Evolutionary conservation across 768 basidiomycete genomes (phyloP).

Genomic region (Scleroderma citrinum): DNA sequence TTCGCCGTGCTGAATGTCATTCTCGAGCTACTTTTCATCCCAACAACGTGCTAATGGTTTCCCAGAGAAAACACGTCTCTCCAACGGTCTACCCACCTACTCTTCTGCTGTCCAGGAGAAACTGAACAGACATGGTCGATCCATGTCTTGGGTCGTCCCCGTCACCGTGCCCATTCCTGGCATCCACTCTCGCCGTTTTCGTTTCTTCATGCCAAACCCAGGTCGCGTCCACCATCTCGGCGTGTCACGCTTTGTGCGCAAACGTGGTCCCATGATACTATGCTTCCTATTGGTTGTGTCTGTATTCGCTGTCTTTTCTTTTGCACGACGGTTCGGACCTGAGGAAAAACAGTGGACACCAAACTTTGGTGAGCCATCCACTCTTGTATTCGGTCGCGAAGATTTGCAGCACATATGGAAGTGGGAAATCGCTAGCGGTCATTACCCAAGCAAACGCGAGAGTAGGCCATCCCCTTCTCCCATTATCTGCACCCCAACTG

Average conservation of each 20-base stretch:
- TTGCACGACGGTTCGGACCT: constrained; percentile 56
- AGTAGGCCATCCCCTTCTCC: constrained; percentile 44
- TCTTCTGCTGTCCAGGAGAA: constrained; percentile 66
- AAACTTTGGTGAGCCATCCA: constrained; percentile 55
- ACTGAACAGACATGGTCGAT: constrained; percentile 40
- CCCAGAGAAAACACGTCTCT: constrained; percentile 36
- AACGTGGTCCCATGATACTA: constrained; percentile 50
- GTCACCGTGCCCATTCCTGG: constrained; percentile 58
- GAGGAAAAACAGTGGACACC: constrained; percentile 60
- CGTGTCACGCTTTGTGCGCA: constrained; percentile 51
- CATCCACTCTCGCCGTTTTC: constrained; percentile 47
- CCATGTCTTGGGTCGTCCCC: constrained; percentile 52
- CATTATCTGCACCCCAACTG: neutral
- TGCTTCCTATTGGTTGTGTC: constrained; percentile 40
- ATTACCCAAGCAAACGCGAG: constrained; percentile 79
- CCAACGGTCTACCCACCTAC: constrained; percentile 41
- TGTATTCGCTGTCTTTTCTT: constrained; percentile 52
- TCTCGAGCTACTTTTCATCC: constrained; percentile 42
- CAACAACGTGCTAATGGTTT: constrained; percentile 42
- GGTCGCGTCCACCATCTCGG: constrained; percentile 52
- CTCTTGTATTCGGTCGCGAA: constrained; percentile 67
- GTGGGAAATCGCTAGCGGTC: constrained; percentile 92
- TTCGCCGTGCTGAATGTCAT: constrained; percentile 33
- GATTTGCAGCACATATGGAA: constrained; percentile 90
- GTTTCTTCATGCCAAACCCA: constrained; percentile 56